A percentile compares a stretch with the other conserved stretches of the same genome.
Evolutionary conservation across 2,329 filamentous ascomycete species (phyloP).

Genomic region (Trichoderma harzianum): DNA sequence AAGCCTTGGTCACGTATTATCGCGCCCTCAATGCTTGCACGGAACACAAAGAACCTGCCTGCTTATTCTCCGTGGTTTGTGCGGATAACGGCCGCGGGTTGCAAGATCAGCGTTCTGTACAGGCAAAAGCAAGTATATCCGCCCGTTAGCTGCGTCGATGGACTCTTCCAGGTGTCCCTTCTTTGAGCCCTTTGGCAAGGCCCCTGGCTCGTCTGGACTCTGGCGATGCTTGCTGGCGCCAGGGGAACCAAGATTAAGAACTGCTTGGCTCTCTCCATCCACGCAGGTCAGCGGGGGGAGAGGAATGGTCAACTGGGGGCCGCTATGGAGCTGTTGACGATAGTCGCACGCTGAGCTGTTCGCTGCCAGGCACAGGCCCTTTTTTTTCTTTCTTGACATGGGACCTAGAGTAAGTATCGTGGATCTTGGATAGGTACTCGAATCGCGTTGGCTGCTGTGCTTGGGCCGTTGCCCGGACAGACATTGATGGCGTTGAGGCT

Average conservation of each 20-base stretch:
- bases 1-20: background rate
- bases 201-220: background rate
- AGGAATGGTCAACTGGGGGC: background rate
- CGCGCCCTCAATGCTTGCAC: background rate
- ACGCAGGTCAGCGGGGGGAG: background rate
- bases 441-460: background rate
- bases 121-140: background rate
- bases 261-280: background rate
- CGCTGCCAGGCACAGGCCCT: background rate
- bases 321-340: background rate
- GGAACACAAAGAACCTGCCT: background rate
- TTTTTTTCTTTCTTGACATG: background rate
- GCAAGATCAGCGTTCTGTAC: background rate
- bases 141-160: background rate
- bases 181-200: background rate
- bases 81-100: background rate
- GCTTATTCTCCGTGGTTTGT: constrained; percentile 9
- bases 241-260: background rate
- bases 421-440: background rate
- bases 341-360: background rate
- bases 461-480: background rate
- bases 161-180: background rate
- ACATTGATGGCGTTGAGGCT: background rate
- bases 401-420: background rate
- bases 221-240: background rate